Conservation (phyloP, 345 rosid genomes). For the Gossypium stocksii region DNA sequence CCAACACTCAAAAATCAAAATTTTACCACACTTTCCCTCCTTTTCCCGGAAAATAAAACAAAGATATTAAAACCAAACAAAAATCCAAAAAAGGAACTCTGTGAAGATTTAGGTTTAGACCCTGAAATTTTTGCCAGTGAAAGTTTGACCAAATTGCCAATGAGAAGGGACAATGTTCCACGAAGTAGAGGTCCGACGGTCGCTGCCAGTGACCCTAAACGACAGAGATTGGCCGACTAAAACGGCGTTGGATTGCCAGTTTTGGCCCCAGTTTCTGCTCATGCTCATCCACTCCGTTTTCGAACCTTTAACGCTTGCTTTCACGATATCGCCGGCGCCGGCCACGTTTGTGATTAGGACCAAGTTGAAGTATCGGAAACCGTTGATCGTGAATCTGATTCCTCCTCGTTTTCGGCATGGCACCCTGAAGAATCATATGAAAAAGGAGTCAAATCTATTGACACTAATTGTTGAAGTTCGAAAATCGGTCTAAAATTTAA, state of each 20-base stretch:
- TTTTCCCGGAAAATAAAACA: constrained; percentile 7
- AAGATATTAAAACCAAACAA: background rate
- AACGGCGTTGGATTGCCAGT: background rate
- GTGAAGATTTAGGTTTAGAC: constrained; percentile 14
- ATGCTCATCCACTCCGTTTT: background rate
- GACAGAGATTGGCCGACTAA: background rate
- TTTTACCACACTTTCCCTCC: constrained; percentile 9
- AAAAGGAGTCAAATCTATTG: background rate
- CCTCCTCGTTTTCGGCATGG: background rate
- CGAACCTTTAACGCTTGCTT: background rate
- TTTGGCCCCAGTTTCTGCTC: background rate
- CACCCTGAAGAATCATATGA: background rate
- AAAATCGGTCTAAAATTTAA: no score
- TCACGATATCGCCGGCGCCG: background rate
- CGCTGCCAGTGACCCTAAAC: constrained; percentile 63
- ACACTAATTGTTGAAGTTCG: no score
- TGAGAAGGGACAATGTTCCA: constrained; percentile 67
- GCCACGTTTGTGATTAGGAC: background rate
- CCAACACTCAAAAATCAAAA: background rate
- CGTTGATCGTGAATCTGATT: background rate
- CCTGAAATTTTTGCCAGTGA: constrained; percentile 65
- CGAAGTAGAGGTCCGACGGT: constrained; percentile 64
- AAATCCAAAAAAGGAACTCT: background rate
- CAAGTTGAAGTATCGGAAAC: background rate
- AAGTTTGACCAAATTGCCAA: constrained; percentile 78